Evolutionary conservation across 768 basidiomycete genomes (phyloP), one percentile per base, ranked within the genome.

Genomic region (Solioccasus polychromus): DNA sequence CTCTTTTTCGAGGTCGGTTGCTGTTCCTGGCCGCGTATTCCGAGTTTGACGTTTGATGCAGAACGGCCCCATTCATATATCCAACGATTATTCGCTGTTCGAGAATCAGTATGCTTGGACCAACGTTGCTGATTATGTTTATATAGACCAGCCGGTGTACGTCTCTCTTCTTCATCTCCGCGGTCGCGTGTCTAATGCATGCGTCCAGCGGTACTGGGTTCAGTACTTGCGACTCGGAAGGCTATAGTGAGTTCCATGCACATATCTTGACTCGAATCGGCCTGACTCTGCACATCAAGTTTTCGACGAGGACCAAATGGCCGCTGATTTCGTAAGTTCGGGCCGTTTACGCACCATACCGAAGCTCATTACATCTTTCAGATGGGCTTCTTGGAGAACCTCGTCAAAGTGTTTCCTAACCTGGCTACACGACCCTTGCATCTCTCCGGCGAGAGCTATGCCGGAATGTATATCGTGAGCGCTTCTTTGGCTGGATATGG

Each of bases 391-490:
- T 61, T 90, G 35, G 65, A 62, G 22, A 88, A 88, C 57, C 68
- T 88, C 3, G 82, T 87, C 57, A 82, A 82, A 53, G 80, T 88
- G 9, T 89, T 89, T 63, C 87, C 87, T 15, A 72, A 73, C 54
- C 71, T 88, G 19, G 77, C 77, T 12, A 77, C 68, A 1, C 78
- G 87, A 23, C 87, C 87, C 14, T 72, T 88, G 28, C 68, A 82
- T 61, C 58, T 89, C 29, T 79, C 78, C 0, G 87, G 87, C 5
- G 87, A 88, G 64, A 85, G 82, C 55, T 88, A 88, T 61, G 79
- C 87, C 12, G 87, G 87, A 23, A 74, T 74, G 48, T 87, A 83
- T 54, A 86, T 88, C 42, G 79, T 80, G 47, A 54, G 79, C 58
- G 18, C 26, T 18, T 10, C 28, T n/a, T 31, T 28, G 23, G n/a